Evolutionary conservation across 2,329 filamentous ascomycete genomes (phyloP), one percentile per base, ranked within the genome.

Genomic region (Escovopsis weberi): DNA sequence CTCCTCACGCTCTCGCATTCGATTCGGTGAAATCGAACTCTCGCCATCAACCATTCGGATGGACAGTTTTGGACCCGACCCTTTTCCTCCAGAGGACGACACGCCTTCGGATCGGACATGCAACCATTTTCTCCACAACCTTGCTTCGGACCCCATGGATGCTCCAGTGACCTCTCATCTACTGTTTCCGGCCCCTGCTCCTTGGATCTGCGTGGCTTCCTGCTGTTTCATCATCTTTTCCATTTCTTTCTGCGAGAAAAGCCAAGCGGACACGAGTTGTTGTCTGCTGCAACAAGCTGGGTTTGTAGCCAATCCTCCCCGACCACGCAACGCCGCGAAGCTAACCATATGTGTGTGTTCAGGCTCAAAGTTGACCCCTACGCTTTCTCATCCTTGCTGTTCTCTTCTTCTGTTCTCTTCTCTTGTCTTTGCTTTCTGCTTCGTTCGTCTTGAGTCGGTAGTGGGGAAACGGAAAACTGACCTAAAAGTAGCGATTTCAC

Each of bases 391-490:
- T 53, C 57, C 54, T 47, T 59, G 57, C 55, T 51, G 52, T 45
- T 32, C 11, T 32, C 4, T 1, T 32, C 28, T 32, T 32, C 28
- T 32, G 28, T 32, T 32, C 11, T 11, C 4, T 32, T 32, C 11
- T 32, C 28, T 32, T 32, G 6, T 30, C 28, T 32, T 7, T 9
- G 28, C 11, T 7, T 32, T 11, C 3, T 51, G 52, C 52, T 51
- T 53, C 53, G 56, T 51, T 53, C 53, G 56, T 48, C 52, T 55
- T 53, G n/a, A 19, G 54, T 50, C 55, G 50, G 51, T 55, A 62
- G 63, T 68, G 64, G 65, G 62, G 63, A 64, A 72, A 62, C 67
- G 65, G 57, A 70, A 7, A 62, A 77, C 72, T 77, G 69, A 77
- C 70, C 63, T 58, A 54, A 56, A 56, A 54, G 50, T 65, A 74